phyloP scores from a whole-genome alignment of 2,329 filamentous ascomycete genomes.

The Emmonsiellopsis sp. region DNA sequence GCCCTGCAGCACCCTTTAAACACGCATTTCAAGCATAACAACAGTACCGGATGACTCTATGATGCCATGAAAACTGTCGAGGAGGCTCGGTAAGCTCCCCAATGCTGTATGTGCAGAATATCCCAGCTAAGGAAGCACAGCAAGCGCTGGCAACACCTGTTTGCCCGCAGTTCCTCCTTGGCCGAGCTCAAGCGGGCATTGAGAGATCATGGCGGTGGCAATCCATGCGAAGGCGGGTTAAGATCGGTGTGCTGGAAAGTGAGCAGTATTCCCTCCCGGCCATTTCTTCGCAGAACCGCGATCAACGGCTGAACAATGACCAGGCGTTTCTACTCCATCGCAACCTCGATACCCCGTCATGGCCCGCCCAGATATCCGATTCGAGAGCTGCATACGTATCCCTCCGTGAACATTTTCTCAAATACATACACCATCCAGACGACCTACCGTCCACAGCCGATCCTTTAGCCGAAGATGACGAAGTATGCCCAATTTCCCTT shows the following conservation, averaged over 20 bases:
- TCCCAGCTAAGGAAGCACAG: constrained; percentile 33
- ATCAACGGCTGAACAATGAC: constrained; percentile 12
- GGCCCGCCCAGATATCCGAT: constrained; percentile 58
- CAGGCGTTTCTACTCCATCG: constrained; percentile 76
- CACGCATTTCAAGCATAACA: background rate
- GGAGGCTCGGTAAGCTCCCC: constrained; percentile 40
- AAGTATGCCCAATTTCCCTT: constrained; percentile 38
- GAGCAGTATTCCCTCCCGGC: constrained; percentile 8
- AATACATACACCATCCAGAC: constrained; percentile 75
- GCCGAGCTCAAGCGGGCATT: constrained; percentile 58
- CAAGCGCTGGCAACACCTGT: constrained; percentile 58
- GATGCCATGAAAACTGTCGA: constrained; percentile 45
- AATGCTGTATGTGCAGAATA: background rate
- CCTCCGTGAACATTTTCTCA: constrained; percentile 64
- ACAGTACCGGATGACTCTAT: constrained; percentile 4
- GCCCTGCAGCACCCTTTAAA: background rate
- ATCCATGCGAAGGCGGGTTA: constrained; percentile 61
- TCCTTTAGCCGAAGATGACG: constrained; percentile 73
- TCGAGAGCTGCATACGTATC: constrained; percentile 66
- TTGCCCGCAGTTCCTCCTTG: constrained; percentile 42
- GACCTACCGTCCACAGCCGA: constrained; percentile 66
- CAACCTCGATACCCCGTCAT: constrained; percentile 53
- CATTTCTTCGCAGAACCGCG: background rate
- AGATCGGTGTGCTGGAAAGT: constrained; percentile 93
- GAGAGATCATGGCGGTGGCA: constrained; percentile 47